Conservation (phyloP, 306 rosid genomes). For the Begonia fuchsioides region DNA sequence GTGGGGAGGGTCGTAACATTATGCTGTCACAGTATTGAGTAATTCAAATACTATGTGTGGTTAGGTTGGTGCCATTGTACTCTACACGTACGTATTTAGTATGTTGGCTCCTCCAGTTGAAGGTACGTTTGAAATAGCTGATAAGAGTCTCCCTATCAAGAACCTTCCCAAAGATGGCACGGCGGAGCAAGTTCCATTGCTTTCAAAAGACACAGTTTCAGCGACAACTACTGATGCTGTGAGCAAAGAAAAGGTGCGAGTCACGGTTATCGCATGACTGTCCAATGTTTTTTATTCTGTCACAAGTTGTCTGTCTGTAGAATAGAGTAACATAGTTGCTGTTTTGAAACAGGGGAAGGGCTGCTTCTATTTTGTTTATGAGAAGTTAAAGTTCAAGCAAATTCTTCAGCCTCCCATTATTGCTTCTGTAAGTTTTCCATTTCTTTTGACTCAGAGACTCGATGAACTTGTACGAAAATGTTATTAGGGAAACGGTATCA, state of each 20-base stretch:
- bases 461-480: too few relatives aligned
- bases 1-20: too few relatives aligned
- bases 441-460: too few relatives aligned
- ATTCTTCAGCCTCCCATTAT: slow-evolving; percentile 89
- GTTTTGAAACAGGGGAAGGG: slow-evolving; percentile 38
- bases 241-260: slow-evolving; percentile 41
- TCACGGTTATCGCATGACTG: background rate
- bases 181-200: slow-evolving; percentile 58
- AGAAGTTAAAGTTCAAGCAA: slow-evolving; percentile 83
- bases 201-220: slow-evolving; percentile 24
- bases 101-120: slow-evolving; percentile 95
- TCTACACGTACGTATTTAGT: slow-evolving; percentile 78
- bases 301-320: too few relatives aligned
- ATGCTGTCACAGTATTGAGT: too few relatives aligned
- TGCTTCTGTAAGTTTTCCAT: slow-evolving; percentile 64
- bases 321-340: slow-evolving; percentile 9
- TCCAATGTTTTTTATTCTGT: too few relatives aligned
- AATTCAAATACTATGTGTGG: background rate
- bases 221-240: slow-evolving; percentile 20
- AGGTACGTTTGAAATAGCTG: slow-evolving; percentile 67
- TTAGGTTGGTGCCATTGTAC: slow-evolving; percentile 93
- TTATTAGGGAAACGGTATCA: too few relatives aligned
- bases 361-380: slow-evolving; percentile 28
- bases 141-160: slow-evolving; percentile 42
- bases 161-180: slow-evolving; percentile 10